These are phyloP conservation scores for Colletotrichum sp. DNA, from an alignment of 2,329 filamentous ascomycete species.

Conservation along the genomic window DNA sequence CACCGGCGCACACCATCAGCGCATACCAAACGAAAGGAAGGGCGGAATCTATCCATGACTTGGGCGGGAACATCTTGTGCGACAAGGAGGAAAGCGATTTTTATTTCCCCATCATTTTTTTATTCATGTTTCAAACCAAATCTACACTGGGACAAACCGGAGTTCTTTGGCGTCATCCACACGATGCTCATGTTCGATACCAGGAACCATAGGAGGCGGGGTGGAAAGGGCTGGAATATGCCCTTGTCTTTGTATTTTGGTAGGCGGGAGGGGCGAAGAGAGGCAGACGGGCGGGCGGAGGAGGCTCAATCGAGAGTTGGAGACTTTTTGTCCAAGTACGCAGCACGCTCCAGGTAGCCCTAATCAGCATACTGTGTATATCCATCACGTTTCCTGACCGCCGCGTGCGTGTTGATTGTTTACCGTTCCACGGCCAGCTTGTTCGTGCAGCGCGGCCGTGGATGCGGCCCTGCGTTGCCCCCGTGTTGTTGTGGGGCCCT, in stretches of 20 bases:
- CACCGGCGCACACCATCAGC: conserved; percentile 3
- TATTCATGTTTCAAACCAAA: not conserved
- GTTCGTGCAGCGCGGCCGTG: conserved; percentile 12
- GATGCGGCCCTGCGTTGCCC: conserved; percentile 7
- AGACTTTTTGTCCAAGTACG: not conserved
- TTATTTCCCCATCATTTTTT: not conserved
- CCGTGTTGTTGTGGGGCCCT: not conserved
- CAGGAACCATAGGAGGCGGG: conserved; percentile 10
- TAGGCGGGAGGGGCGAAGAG: not conserved
- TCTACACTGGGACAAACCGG: conserved; percentile 7
- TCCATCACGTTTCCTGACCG: not conserved
- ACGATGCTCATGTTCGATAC: conserved; percentile 24
- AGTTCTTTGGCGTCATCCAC: conserved; percentile 21
- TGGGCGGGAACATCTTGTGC: conserved; percentile 15
- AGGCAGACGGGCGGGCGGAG: not conserved
- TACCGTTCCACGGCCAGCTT: conserved; percentile 2
- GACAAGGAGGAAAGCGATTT: conserved; percentile 15
- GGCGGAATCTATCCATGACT: conserved; percentile 1
- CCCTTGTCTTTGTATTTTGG: not conserved
- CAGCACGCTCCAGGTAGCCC: conserved; percentile 10
- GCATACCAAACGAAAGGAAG: conserved; percentile 2
- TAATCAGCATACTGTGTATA: conserved; percentile 20
- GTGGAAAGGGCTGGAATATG: not conserved
- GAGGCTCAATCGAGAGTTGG: not conserved
- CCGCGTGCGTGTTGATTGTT: conserved; percentile 1